phyloP scores from a whole-genome alignment of 257 asterid species.

The Nicotiana tabacum region DNA sequence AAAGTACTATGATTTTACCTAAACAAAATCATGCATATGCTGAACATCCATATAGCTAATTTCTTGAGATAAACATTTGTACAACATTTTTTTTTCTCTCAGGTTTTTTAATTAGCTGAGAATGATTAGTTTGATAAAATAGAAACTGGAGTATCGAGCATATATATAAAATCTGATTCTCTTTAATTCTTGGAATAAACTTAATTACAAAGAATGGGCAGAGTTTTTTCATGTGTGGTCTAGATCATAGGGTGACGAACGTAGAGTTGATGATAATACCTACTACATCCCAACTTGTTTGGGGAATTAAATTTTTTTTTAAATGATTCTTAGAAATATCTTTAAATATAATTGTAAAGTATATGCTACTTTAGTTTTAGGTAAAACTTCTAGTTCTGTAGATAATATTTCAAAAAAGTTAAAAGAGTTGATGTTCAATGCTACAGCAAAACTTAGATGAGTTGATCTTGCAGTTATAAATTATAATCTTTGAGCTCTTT shows the following conservation, averaged over 20 bases:
- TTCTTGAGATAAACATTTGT: background rate
- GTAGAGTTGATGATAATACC: background rate
- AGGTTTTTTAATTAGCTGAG: background rate
- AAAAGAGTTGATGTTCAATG: background rate
- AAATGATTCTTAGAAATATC: background rate
- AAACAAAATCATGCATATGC: background rate
- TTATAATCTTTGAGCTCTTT: background rate
- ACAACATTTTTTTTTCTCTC: no score
- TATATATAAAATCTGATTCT: background rate
- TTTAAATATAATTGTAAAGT: no score
- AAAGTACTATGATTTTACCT: no score
- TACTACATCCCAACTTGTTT: background rate
- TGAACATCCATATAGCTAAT: background rate
- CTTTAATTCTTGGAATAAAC: background rate
- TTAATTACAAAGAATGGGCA: constrained; percentile 3
- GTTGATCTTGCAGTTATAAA: background rate
- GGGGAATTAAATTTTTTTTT: background rate
- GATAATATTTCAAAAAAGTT: background rate
- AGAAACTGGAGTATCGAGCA: background rate
- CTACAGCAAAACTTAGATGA: background rate
- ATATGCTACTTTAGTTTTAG: no score
- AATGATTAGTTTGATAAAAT: background rate
- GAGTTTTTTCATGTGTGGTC: background rate
- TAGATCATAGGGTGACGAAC: background rate
- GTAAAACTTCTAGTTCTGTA: no score